Conservation (phyloP, 2,329 filamentous ascomycete species). For the Zalaria obscura region DNA sequence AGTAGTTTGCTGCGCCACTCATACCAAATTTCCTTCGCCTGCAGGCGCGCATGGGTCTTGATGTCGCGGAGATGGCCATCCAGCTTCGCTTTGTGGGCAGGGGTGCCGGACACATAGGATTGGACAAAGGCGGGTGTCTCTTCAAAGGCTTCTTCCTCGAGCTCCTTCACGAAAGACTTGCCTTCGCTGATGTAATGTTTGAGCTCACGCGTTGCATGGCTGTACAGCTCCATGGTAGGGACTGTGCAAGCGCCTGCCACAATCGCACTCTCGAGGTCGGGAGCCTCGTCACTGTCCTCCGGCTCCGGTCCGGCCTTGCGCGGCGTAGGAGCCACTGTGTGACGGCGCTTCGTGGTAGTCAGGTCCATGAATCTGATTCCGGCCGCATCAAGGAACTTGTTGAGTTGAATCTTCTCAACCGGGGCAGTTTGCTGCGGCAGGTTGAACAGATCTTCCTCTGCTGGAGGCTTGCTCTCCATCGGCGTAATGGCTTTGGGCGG, state of each 20-base stretch:
- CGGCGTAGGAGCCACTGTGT: conserved; percentile 52
- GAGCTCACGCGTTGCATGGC: conserved; percentile 85
- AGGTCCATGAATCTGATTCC: conserved; percentile 98
- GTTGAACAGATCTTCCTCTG: conserved; percentile 11
- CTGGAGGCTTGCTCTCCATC: not conserved
- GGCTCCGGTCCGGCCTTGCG: conserved; percentile 10
- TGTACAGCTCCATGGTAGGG: conserved; percentile 86
- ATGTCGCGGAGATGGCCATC: conserved; percentile 97
- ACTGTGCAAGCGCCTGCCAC: conserved; percentile 82
- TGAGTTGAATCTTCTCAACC: conserved; percentile 43
- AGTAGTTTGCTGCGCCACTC: conserved; percentile 89
- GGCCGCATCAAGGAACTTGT: conserved; percentile 88
- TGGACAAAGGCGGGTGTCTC: conserved; percentile 85
- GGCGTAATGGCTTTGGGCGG: conserved; percentile 9
- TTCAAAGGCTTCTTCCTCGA: conserved; percentile 75
- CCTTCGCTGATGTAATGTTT: conserved; percentile 96
- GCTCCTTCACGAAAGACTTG: conserved; percentile 74
- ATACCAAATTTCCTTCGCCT: conserved; percentile 97
- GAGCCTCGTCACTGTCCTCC: conserved; percentile 11
- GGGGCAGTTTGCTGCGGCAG: conserved; percentile 5
- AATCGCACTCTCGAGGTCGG: conserved; percentile 57
- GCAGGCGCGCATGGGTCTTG: conserved; percentile 76
- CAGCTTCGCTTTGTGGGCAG: conserved; percentile 74
- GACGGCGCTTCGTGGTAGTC: conserved; percentile 84
- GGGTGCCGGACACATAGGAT: conserved; percentile 76